Evolutionary conservation across 225 moss, liverwort and hornwort genomes (phyloP), one percentile per base, ranked within the genome.

Genomic region (Bryoerythrophyllum caledonicum): DNA sequence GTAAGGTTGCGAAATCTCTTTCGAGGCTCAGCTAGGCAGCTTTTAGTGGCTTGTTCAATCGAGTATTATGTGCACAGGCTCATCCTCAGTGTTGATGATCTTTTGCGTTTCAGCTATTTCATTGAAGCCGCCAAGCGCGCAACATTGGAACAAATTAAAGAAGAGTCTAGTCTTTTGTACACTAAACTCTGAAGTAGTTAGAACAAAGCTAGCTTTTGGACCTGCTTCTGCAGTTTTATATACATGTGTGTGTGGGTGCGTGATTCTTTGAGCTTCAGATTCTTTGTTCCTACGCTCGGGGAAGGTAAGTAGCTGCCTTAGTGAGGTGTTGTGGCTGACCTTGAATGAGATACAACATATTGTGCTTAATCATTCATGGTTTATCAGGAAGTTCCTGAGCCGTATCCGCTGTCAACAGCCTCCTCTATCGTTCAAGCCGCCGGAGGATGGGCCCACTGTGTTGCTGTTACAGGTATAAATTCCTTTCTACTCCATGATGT

Each of bases 381-480:
- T 86, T 72, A 23, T 63, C 84, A 95, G 95, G 91, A 90, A 81
- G 82, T 55, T 41, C 82, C 87, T 48, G 84, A 91, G 79, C 88
- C 91, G 1, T 90, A 83, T 74, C 73, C 80, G 17, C 73, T 91
- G 71, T 41, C 84, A 61, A 82, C 86, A 37, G 81, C 86, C 61
- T 85, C 84, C 43, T 85, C 78, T 55, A 56, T 96, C 19, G 80
- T 91, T 21, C 90, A 88, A 80, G 95, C 90, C 73, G 91, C 90
- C 38, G 95, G 90, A 75, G 95, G 95, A 67, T 93, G 93, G 90
- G 93, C 93, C 26, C 95, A 96, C 63, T 91, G 90, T 80, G 93
- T 80, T 28, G 95, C 90, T 73, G 88, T 91, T 51, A 89, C 95
- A 87, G 91, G 91, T 93, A 81, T 5, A 1, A 4, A 10, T 2